phyloP scores from a whole-genome alignment of 306 rosid species.

The Vigna reflexopilosa region DNA sequence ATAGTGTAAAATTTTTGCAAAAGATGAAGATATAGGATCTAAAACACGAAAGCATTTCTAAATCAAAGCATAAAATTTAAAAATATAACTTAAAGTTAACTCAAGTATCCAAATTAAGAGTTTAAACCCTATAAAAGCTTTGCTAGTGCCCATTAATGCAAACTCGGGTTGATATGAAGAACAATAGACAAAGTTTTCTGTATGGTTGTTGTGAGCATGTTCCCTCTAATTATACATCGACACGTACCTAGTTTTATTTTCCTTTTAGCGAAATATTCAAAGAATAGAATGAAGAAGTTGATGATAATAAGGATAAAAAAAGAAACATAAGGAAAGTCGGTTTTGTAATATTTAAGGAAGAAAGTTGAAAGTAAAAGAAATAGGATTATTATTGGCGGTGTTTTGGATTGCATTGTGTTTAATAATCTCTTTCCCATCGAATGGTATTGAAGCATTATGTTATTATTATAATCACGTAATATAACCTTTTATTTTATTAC shows the following conservation, averaged over 20 bases:
- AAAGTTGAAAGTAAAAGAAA: slow-evolving; percentile 1
- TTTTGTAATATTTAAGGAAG: background rate
- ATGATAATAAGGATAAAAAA: background rate
- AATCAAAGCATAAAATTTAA: too few species aligned
- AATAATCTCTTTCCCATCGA: slow-evolving; percentile 20
- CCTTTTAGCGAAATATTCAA: background rate
- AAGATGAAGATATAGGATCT: too few species aligned
- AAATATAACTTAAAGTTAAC: too few species aligned
- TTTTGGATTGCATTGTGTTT: background rate
- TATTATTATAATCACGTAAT: background rate
- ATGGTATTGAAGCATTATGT: slow-evolving; percentile 26
- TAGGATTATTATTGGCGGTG: slow-evolving; percentile 14
- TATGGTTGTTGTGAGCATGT: background rate
- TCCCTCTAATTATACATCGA: background rate
- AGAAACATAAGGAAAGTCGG: background rate
- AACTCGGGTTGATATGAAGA: too few species aligned
- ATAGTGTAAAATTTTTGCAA: too few species aligned
- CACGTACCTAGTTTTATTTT: background rate
- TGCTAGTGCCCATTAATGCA: too few species aligned
- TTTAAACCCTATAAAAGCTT: too few species aligned
- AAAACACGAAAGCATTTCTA: too few species aligned
- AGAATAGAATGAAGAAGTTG: background rate
- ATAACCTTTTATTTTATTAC: background rate
- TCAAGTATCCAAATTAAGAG: too few species aligned
- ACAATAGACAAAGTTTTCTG: background rate